Conservation (phyloP, 352 stramenopile genomes). For the Discostella stelligera region DNA sequence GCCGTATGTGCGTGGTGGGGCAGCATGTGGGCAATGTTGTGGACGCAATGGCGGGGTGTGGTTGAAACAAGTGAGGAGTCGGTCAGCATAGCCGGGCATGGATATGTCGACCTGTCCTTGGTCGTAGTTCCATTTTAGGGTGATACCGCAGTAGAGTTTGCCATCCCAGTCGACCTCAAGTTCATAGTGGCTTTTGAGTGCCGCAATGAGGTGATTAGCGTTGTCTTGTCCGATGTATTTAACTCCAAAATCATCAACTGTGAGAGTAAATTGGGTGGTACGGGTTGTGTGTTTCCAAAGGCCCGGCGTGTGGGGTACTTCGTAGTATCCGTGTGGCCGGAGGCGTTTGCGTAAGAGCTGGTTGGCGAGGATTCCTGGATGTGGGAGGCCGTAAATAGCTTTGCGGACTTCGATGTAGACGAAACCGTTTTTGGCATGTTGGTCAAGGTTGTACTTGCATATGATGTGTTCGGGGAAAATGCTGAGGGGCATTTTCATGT, state of each 20-base stretch:
- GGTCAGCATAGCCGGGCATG: slow-evolving; percentile 23
- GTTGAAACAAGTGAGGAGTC: slow-evolving; percentile 10
- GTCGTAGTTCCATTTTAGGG: slow-evolving; percentile 50
- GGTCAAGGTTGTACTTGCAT: slow-evolving; percentile 36
- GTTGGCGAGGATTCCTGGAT: slow-evolving; percentile 30
- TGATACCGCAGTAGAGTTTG: slow-evolving; percentile 40
- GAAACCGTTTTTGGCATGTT: slow-evolving; percentile 23
- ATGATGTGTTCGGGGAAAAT: slow-evolving; percentile 33
- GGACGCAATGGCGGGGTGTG: slow-evolving; percentile 3
- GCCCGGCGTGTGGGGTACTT: slow-evolving; percentile 38
- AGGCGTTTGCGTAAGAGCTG: slow-evolving; percentile 16
- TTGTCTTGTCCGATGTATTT: slow-evolving; percentile 10
- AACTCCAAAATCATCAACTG: too few species aligned
- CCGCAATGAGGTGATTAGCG: slow-evolving; percentile 7
- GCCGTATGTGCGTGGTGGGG: too few species aligned
- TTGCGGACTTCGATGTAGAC: slow-evolving; percentile 27
- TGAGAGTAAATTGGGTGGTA: slow-evolving; percentile 30
- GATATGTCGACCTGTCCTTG: too few species aligned
- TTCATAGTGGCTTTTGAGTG: slow-evolving; percentile 9
- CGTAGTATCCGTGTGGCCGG: too few species aligned
- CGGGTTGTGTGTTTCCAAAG: slow-evolving; percentile 34
- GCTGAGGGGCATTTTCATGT: slow-evolving; percentile 34
- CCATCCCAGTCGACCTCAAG: slow-evolving; percentile 21
- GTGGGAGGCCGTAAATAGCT: slow-evolving; percentile 27
- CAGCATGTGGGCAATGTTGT: slow-evolving; percentile 5